phyloP scores from a whole-genome alignment of 192 early-diverging fungal species.

The Linnemannia schmuckeri region DNA sequence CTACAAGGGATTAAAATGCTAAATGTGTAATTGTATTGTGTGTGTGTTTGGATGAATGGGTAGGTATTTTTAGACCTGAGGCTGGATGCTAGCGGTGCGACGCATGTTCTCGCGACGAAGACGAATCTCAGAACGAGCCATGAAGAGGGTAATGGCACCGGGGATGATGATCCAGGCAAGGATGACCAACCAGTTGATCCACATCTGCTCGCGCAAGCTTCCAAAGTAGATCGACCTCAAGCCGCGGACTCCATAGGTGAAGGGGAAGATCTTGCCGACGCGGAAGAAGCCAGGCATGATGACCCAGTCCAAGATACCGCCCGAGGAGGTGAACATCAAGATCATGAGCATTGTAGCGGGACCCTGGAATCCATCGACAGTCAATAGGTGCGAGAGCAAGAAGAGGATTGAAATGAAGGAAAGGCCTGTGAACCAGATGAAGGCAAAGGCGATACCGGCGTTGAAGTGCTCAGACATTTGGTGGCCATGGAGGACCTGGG shows the following conservation, averaged over 20 bases:
- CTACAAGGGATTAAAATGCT: conserved; percentile 4
- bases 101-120: conserved; percentile 49
- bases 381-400: conserved; percentile 36
- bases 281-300: conserved; percentile 57
- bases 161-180: conserved; percentile 43
- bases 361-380: conserved; percentile 48
- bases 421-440: conserved; percentile 48
- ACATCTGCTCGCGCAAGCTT: conserved; percentile 32
- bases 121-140: conserved; percentile 52
- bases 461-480: conserved; percentile 48
- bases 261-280: conserved; percentile 43
- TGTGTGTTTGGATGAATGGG: background rate
- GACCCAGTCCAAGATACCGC: conserved; percentile 43
- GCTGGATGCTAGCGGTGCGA: conserved; percentile 21
- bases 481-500: conserved; percentile 40
- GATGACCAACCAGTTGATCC: conserved; percentile 55
- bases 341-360: conserved; percentile 53
- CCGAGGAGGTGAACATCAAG: conserved; percentile 51
- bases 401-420: conserved; percentile 47
- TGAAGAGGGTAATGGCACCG: conserved; percentile 19
- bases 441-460: conserved; percentile 44
- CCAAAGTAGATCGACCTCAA: conserved; percentile 49
- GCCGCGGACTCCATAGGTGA: conserved; percentile 37
- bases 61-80: background rate
- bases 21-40: background rate